These are phyloP conservation scores for Herpotrichia juniperi DNA, from an alignment of 2,329 filamentous ascomycete species.

Conservation along the genomic window DNA sequence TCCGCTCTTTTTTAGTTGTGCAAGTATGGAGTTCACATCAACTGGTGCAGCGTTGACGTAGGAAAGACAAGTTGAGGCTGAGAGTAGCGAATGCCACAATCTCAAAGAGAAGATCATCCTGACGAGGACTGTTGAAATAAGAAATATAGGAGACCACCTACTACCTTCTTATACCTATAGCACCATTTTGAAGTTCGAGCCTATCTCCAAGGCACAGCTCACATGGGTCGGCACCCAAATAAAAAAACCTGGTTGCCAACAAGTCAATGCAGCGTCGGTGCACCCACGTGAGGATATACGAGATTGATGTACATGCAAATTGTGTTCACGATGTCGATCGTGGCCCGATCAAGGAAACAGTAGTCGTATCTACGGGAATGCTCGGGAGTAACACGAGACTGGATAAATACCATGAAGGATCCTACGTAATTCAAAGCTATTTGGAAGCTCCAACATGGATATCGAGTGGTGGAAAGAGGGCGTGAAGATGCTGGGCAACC, in stretches of 20 bases:
- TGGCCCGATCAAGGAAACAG: background rate
- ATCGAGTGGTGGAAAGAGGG: background rate
- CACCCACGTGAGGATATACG: background rate
- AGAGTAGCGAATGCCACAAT: background rate
- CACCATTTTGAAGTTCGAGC: background rate
- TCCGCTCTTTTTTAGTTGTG: constrained; percentile 16
- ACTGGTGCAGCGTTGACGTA: constrained; percentile 8
- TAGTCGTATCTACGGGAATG: background rate
- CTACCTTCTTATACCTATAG: background rate
- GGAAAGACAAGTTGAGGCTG: background rate
- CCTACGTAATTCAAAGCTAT: background rate
- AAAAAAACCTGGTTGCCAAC: background rate
- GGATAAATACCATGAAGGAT: too few relatives aligned
- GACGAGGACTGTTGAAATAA: background rate
- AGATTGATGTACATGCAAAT: background rate
- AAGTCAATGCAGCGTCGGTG: background rate
- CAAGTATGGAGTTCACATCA: constrained; percentile 17
- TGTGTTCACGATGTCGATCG: background rate
- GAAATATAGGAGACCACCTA: background rate
- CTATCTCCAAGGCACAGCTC: too few relatives aligned
- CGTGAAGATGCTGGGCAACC: background rate
- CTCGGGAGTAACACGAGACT: background rate
- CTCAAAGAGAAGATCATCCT: background rate
- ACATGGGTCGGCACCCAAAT: background rate
- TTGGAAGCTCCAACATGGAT: background rate